Conservation (phyloP, 169 alveolate genomes). For the Toxoplasma gondii region DNA sequence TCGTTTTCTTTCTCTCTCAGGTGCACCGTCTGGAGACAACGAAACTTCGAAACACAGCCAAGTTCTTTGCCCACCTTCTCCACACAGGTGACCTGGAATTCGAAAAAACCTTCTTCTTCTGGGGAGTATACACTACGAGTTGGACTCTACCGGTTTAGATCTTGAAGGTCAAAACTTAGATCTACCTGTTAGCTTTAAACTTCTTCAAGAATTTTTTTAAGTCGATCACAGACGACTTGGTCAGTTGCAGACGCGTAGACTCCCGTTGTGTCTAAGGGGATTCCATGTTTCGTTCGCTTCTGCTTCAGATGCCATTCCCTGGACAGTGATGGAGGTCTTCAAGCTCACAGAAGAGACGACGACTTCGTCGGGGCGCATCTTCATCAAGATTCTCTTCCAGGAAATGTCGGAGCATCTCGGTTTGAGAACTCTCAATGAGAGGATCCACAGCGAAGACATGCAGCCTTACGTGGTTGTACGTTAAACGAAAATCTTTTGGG, state of each 20-base stretch:
- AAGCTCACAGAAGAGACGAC: constrained; percentile 96
- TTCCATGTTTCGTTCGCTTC: too few species aligned
- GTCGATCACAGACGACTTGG: too few species aligned
- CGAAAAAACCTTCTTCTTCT: not conserved
- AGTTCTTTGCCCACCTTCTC: constrained; percentile 96
- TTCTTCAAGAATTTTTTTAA: too few species aligned
- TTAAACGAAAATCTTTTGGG: not conserved
- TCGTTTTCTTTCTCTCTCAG: not conserved
- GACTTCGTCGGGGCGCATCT: constrained; percentile 96
- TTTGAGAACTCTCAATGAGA: constrained; percentile 19
- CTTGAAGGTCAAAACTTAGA: too few species aligned
- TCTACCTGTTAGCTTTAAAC: too few species aligned
- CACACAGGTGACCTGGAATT: constrained; percentile 54
- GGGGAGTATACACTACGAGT: not conserved
- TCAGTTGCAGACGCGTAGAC: too few species aligned
- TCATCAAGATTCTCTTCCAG: constrained; percentile 94
- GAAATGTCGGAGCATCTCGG: constrained; percentile 88
- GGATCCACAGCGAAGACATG: constrained; percentile 16
- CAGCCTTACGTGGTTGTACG: constrained; percentile 10
- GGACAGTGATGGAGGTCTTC: constrained; percentile 90
- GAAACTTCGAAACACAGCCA: constrained; percentile 95
- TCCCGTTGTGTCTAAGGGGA: too few species aligned
- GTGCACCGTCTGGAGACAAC: constrained; percentile 96
- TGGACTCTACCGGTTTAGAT: too few species aligned
- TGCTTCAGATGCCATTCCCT: constrained; percentile 84